Percentiles rank a stretch among this genome's conserved stretches.
These are phyloP conservation scores for Pyrenochaeta sp. DNA, from an alignment of 2,329 filamentous ascomycete genomes.

Conservation along the genomic window DNA sequence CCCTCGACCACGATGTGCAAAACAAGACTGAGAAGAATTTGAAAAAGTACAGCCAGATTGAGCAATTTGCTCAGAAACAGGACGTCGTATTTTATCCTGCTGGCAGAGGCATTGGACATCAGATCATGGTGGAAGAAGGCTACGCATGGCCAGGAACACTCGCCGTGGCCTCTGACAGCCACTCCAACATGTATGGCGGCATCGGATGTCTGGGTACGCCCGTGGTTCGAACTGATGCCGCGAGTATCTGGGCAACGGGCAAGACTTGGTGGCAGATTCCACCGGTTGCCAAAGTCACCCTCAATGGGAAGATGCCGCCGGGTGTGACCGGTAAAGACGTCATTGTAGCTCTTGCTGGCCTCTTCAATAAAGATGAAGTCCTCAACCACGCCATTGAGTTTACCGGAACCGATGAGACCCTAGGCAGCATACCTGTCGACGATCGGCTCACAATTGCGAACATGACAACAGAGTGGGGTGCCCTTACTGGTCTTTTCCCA, in stretches of 20 bases:
- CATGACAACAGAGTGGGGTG: constrained; percentile 86
- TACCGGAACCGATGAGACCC: constrained; percentile 78
- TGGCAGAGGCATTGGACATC: constrained; percentile 85
- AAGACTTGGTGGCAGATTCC: constrained; percentile 91
- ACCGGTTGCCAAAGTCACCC: constrained; percentile 79
- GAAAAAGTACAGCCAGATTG: constrained; percentile 82
- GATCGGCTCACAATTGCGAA: constrained; percentile 78
- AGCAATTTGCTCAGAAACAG: constrained; percentile 81
- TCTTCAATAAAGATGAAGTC: constrained; percentile 88
- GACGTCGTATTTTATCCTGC: constrained; percentile 80
- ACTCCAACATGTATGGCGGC: constrained; percentile 86
- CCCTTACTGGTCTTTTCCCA: constrained; percentile 78
- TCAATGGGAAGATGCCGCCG: constrained; percentile 76
- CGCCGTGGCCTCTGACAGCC: constrained; percentile 78
- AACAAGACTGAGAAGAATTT: constrained; percentile 81
- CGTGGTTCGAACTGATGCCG: constrained; percentile 87
- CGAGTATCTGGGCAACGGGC: constrained; percentile 83
- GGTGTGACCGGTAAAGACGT: constrained; percentile 95
- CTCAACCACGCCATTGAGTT: constrained; percentile 94
- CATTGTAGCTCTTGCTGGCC: constrained; percentile 84
- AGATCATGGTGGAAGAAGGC: constrained; percentile 88
- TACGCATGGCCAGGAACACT: constrained; percentile 87
- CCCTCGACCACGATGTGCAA: constrained; percentile 88
- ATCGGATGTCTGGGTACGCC: constrained; percentile 80
- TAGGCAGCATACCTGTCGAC: constrained; percentile 76